phyloP scores from a whole-genome alignment of 306 rosid genomes.

The Urtica urens region DNA sequence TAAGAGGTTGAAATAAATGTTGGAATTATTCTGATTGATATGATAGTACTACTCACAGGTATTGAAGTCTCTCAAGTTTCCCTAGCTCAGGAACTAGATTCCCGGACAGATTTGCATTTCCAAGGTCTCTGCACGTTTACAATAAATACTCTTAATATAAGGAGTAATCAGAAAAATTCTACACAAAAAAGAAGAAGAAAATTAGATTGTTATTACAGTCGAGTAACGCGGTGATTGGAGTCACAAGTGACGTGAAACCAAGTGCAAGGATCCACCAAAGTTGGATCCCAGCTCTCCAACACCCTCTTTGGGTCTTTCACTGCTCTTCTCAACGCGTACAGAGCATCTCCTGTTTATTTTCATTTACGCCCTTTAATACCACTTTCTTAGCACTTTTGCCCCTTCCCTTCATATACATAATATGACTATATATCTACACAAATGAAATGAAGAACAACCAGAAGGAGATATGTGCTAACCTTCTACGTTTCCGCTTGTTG shows the following conservation, averaged over 20 bases:
- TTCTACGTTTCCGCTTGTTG: constrained; percentile 50
- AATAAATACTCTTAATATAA: too few species aligned
- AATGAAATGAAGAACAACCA: neutral
- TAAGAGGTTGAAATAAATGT: neutral
- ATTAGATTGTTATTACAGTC: constrained; percentile 38
- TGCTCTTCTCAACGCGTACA: constrained; percentile 60
- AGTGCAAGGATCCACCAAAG: constrained; percentile 81
- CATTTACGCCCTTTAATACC: neutral
- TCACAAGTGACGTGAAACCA: constrained; percentile 94
- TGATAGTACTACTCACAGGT: constrained; percentile 79
- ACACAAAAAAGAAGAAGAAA: neutral
- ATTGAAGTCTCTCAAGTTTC: constrained; percentile 59
- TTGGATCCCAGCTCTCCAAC: constrained; percentile 82
- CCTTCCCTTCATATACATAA: too few species aligned
- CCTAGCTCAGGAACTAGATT: constrained; percentile 60
- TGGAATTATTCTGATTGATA: neutral
- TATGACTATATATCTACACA: neutral
- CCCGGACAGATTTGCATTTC: constrained; percentile 74
- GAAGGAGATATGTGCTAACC: constrained; percentile 27
- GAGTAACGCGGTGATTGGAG: constrained; percentile 40
- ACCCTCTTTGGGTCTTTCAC: constrained; percentile 61
- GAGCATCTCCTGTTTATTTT: constrained; percentile 77
- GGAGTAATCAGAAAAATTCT: too few species aligned
- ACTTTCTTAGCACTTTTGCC: neutral
- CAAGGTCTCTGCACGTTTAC: constrained; percentile 54